Percentiles rank a stretch among this genome's conserved stretches.
Evolutionary conservation across 768 basidiomycete species (phyloP).

Genomic region (Calocybe indica): DNA sequence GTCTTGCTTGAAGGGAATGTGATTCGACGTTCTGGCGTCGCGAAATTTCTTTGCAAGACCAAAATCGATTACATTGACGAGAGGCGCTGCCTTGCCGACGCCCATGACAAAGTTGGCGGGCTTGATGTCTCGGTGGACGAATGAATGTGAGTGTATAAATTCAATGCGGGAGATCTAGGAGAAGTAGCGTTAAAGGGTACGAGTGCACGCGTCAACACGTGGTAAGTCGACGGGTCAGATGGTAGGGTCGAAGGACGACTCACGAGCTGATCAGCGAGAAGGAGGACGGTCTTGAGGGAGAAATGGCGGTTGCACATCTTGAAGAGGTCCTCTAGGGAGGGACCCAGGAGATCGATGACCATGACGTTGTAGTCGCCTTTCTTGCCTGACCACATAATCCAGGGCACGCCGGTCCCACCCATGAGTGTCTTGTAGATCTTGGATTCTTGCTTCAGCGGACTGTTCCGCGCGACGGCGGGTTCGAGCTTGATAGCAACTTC

Average conservation of each 20-base stretch:
- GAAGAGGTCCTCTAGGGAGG: conserved; percentile 82
- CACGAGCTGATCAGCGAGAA: conserved; percentile 93
- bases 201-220: conserved; percentile 5
- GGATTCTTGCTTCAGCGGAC: conserved; percentile 81
- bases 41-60: conserved; percentile 78
- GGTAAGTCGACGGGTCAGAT: conserved; percentile 5
- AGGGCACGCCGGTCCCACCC: conserved; percentile 85
- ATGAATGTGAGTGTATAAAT: conserved; percentile 92
- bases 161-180: conserved; percentile 87
- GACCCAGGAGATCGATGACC: conserved; percentile 95
- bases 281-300: conserved; percentile 87
- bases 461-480: conserved; percentile 48
- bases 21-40: conserved; percentile 55
- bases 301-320: conserved; percentile 90
- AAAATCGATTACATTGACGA: conserved; percentile 92
- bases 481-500: conserved; percentile 83
- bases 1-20: conserved; percentile 70
- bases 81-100: conserved; percentile 41
- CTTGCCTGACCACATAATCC: conserved; percentile 88
- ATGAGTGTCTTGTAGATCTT: conserved; percentile 90
- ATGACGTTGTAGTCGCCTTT: conserved; percentile 96
- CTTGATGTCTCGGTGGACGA: conserved; percentile 96
- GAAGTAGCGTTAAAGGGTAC: conserved; percentile 9
- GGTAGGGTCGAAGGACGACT: conserved; percentile 28
- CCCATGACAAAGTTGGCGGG: conserved; percentile 99